Conservation (phyloP, 495 filamentous ascomycete genomes). For the Podospora sp. region DNA sequence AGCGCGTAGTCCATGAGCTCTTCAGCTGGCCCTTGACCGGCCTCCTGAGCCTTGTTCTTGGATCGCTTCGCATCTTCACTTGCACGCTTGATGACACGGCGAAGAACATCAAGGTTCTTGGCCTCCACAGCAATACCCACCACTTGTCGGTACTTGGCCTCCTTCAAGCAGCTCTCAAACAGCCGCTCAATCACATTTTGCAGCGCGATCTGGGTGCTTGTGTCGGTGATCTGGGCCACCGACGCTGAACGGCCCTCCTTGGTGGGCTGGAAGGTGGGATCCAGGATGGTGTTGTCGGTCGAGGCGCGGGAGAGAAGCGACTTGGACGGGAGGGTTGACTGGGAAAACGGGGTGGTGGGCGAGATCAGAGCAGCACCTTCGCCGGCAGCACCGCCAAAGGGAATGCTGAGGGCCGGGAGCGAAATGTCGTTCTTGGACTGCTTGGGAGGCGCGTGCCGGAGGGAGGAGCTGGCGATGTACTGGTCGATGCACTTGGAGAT, state of each 20-base stretch:
- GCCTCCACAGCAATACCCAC: slow-evolving; percentile 98
- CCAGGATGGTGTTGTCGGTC: slow-evolving; percentile 63
- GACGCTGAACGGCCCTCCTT: slow-evolving; percentile 54
- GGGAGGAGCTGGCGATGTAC: slow-evolving; percentile 84
- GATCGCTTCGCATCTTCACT: slow-evolving; percentile 77
- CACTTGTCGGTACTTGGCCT: slow-evolving; percentile 92
- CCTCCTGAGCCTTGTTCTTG: slow-evolving; percentile 52
- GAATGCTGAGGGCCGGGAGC: slow-evolving; percentile 70
- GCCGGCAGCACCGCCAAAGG: slow-evolving; percentile 67
- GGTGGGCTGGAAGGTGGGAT: slow-evolving; percentile 58
- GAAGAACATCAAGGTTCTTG: slow-evolving; percentile 86
- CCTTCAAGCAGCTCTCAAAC: slow-evolving; percentile 86
- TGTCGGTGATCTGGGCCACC: slow-evolving; percentile 47
- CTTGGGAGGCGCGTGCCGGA: slow-evolving; percentile 60
- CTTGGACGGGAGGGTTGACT: slow-evolving; percentile 86
- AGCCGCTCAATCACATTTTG: slow-evolving; percentile 82
- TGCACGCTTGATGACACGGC: slow-evolving; percentile 78
- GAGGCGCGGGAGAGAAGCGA: slow-evolving; percentile 76
- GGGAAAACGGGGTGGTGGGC: slow-evolving; percentile 90
- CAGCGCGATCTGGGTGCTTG: slow-evolving; percentile 65
- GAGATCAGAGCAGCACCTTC: slow-evolving; percentile 70
- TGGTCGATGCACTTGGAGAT: slow-evolving; percentile 98
- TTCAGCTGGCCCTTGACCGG: slow-evolving; percentile 67
- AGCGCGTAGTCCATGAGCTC: slow-evolving; percentile 97
- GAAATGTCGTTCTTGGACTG: slow-evolving; percentile 51